Evolutionary conservation across 257 asterid genomes (phyloP).

Genomic region (Catharanthus roseus): DNA sequence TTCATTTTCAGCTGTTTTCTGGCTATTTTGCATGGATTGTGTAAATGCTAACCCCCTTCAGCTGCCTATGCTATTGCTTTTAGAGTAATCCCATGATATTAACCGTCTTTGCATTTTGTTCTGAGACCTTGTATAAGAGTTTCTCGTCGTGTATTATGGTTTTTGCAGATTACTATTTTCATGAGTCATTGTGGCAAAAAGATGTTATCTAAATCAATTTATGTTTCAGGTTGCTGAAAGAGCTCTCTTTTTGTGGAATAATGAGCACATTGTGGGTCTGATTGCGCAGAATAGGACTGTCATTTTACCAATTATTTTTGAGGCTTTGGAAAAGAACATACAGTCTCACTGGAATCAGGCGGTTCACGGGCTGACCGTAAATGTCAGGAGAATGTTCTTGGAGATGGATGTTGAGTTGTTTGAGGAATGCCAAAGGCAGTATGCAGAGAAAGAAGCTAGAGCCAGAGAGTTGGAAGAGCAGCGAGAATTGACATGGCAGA

Average conservation of each 20-base stretch:
- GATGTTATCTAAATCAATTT: constrained; percentile 11
- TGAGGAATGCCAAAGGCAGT: constrained; percentile 63
- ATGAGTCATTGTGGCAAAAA: not conserved
- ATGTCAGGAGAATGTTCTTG: constrained; percentile 61
- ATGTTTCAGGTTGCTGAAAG: constrained; percentile 76
- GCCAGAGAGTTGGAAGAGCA: constrained; percentile 41
- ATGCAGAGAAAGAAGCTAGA: constrained; percentile 44
- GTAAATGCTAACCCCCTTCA: too few relatives aligned
- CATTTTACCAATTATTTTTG: constrained; percentile 64
- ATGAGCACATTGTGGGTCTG: constrained; percentile 54
- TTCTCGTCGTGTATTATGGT: not conserved
- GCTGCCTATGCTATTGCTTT: not conserved
- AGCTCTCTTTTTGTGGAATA: constrained; percentile 74
- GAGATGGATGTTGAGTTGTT: constrained; percentile 68
- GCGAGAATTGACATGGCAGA: constrained; percentile 66
- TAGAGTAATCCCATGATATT: not conserved
- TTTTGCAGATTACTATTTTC: too few relatives aligned
- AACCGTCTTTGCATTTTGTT: not conserved
- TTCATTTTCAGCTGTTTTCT: not conserved
- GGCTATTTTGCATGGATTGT: not conserved
- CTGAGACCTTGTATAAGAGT: not conserved
- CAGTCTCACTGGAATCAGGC: constrained; percentile 81
- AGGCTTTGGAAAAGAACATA: constrained; percentile 61
- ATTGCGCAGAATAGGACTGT: constrained; percentile 61
- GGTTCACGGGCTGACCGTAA: constrained; percentile 54